Evolutionary conservation across 169 alveolate genomes (phyloP).

Genomic region (Eimeria necatrix): DNA sequence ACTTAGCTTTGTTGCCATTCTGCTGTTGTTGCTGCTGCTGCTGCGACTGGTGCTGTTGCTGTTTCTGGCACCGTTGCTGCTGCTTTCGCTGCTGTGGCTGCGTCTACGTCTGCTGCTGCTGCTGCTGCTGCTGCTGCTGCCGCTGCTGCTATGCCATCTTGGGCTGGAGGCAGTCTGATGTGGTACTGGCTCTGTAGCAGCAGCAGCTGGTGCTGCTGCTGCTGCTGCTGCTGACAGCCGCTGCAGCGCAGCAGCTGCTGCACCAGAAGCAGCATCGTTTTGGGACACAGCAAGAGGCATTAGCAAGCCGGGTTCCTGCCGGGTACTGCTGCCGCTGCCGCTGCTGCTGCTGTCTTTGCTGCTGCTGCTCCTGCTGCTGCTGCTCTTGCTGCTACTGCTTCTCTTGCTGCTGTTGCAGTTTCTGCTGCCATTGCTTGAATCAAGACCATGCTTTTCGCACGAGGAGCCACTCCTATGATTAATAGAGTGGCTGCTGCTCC

Average conservation of each 20-base stretch:
- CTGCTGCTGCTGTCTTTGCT: neutral
- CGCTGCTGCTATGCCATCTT: neutral
- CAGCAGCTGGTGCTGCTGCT: neutral
- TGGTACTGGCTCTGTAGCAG: neutral
- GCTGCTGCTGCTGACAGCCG: neutral
- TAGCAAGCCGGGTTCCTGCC: too few species aligned
- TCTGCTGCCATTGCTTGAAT: too few species aligned
- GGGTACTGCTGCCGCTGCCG: neutral
- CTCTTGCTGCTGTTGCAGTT: too few species aligned
- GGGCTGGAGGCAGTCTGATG: neutral
- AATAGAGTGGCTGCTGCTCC: too few species aligned
- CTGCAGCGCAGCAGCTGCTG: neutral
- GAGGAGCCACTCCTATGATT: too few species aligned
- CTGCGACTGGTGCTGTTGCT: neutral
- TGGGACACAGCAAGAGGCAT: too few species aligned
- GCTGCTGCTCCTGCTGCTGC: neutral
- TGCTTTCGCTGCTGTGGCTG: constrained; percentile 8
- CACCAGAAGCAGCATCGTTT: neutral
- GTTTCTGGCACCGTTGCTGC: neutral
- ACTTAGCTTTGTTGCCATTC: too few species aligned
- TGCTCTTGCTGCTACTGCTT: neutral
- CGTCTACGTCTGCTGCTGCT: neutral
- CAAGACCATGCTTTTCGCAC: too few species aligned
- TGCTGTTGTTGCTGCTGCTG: neutral
- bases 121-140: constrained; percentile 49